These are phyloP conservation scores for Anethum foeniculum DNA, from an alignment of 140 eudicot species.

Conservation along the genomic window DNA sequence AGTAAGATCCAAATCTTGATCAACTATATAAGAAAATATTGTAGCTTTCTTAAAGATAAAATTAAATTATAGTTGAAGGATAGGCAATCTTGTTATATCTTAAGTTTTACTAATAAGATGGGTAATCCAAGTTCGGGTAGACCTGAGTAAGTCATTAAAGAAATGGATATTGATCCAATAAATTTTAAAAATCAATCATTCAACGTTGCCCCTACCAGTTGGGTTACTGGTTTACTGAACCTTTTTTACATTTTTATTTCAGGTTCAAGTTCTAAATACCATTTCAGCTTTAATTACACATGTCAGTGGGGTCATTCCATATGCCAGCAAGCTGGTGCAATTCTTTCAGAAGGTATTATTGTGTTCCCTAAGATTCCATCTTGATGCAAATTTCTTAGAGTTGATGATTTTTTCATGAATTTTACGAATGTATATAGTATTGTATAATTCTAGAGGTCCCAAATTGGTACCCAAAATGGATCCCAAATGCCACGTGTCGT, in stretches of 20 bases:
- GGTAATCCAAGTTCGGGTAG: not conserved
- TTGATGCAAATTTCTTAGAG: not conserved
- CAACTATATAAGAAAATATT: too few relatives aligned
- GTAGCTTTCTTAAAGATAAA: not conserved
- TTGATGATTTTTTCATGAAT: not conserved
- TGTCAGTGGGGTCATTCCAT: slow-evolving; percentile 68
- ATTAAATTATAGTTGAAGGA: not conserved
- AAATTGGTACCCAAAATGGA: too few relatives aligned
- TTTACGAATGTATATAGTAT: not conserved
- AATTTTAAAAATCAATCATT: not conserved
- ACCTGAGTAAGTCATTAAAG: not conserved
- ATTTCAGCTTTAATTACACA: slow-evolving; percentile 70
- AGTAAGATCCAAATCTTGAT: too few relatives aligned
- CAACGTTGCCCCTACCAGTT: not conserved
- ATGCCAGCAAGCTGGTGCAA: slow-evolving; percentile 66
- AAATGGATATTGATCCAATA: too few relatives aligned
- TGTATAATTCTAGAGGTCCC: too few relatives aligned
- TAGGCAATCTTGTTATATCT: not conserved
- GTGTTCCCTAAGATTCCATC: not conserved
- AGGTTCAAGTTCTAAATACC: slow-evolving; percentile 93
- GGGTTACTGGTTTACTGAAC: too few relatives aligned
- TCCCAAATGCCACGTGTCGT: too few relatives aligned
- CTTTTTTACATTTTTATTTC: slow-evolving; percentile 11
- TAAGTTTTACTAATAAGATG: too few relatives aligned
- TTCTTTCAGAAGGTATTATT: slow-evolving; percentile 73